These are phyloP conservation scores for Miscanthus sacchariflorus DNA, from an alignment of 202 grass and related monocot species.

Conservation along the genomic window DNA sequence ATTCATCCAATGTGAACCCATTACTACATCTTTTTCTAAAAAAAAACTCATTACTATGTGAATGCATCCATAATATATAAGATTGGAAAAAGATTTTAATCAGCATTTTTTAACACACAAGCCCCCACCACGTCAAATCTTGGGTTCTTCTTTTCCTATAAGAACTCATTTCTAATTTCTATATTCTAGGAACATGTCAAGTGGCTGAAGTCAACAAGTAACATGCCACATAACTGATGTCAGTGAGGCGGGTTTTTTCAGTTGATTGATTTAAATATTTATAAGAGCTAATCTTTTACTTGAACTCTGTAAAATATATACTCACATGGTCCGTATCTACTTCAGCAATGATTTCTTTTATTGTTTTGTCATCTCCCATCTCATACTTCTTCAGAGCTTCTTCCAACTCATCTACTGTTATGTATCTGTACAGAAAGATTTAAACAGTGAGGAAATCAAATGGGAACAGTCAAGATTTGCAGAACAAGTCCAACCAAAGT, in stretches of 20 bases:
- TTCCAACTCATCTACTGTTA: conserved; percentile 96
- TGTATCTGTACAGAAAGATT: conserved; percentile 66
- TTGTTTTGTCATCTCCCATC: conserved; percentile 97
- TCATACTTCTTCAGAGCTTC: conserved; percentile 98
- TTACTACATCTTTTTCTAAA: not conserved
- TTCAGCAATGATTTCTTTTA: conserved; percentile 99
- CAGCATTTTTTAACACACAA: not conserved
- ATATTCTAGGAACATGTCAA: conserved; percentile 11
- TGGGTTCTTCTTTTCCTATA: not conserved
- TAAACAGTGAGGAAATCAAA: conserved; percentile 37
- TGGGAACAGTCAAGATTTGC: conserved; percentile 18
- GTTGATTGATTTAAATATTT: conserved; percentile 10
- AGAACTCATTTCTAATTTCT: not conserved
- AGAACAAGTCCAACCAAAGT: conserved; percentile 9
- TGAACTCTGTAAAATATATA: conserved; percentile 36
- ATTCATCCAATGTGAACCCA: conserved; percentile 13
- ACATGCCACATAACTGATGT: conserved; percentile 10
- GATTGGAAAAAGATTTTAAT: not conserved
- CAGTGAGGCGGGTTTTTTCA: not conserved
- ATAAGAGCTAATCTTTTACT: conserved; percentile 1
- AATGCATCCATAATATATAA: conserved; percentile 9
- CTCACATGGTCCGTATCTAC: conserved; percentile 91
- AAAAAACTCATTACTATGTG: not conserved
- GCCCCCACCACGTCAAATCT: conserved; percentile 3
- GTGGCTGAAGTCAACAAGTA: conserved; percentile 15